Evolutionary conservation across 176 grass and related monocot genomes (phyloP), one percentile per base, ranked within the genome.

Genomic region (Musa schizocarpa): DNA sequence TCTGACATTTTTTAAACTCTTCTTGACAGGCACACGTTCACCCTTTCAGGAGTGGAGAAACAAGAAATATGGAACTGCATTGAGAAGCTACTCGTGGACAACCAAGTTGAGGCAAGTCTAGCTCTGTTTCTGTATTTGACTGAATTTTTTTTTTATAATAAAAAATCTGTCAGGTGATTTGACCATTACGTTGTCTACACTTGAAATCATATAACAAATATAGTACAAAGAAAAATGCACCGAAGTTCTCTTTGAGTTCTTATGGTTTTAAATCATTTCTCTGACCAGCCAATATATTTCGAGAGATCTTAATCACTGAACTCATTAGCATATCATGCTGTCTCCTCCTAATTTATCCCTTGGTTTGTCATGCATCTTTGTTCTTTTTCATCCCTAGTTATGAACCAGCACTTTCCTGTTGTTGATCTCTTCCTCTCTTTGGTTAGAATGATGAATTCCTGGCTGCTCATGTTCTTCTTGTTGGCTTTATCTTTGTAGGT

Each of bases 91-190:
- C 95, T 98, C 80, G 90, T 87, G 73, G 95, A 98, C 63, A 93
- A 83, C 78, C 95, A 98, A 98, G 95, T 98, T 29, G 95, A 98
- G 90, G 95, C 80, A 97, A 93, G 87, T 90, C 66, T 24, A 81
- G 13, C 65, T 82, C 73, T 43, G 20, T 79, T 50, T 54, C 8
- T 51, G 29, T 59, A 48, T 65, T 58, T 75, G 16, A 50, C 14
- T 70, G 9, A 50, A 50, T 1, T 21, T 43, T 43, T 43, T 70
- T 8, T 50, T 70, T 9, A 49, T 69, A 20, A 70, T 70, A 1
- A 10, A 50, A 70, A 69, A 50, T 49, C 17, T 17, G 43, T 57
- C 55, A 57, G 16, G 12, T 5, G 13, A 12, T 61, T n/a, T 20
- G 14, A n/a, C 57, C 13, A 21, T 59, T 61, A n/a, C 0, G 8